These are phyloP conservation scores for Sextonia rubra DNA, from an alignment of 164 flowering plant genomes.

Conservation along the genomic window DNA sequence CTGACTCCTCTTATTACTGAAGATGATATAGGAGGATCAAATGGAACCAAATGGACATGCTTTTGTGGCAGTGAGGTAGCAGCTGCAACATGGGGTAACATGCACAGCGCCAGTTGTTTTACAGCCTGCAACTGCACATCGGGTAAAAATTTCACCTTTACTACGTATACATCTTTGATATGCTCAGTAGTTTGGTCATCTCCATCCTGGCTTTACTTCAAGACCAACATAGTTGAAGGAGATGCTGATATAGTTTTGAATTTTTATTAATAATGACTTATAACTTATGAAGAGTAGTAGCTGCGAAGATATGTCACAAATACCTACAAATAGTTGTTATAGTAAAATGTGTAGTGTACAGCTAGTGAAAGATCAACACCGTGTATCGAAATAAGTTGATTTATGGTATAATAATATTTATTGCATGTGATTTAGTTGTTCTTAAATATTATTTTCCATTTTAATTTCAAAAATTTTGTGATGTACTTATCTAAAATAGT, in stretches of 20 bases:
- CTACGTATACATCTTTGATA: background rate
- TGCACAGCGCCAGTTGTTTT: conserved; percentile 52
- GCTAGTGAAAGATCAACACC: no score
- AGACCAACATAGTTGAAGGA: background rate
- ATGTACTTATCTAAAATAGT: no score
- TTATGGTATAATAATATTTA: no score
- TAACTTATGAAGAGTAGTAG: background rate
- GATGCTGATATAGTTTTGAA: background rate
- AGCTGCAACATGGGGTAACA: conserved; percentile 36
- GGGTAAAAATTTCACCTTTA: conserved; percentile 34
- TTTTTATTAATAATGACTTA: background rate
- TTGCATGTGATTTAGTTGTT: no score
- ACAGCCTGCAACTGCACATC: conserved; percentile 77
- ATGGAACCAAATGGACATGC: conserved; percentile 59
- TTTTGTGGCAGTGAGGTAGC: conserved; percentile 50
- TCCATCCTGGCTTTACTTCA: background rate
- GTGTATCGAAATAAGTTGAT: no score
- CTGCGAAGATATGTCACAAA: background rate
- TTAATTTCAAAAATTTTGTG: no score
- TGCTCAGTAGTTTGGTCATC: background rate
- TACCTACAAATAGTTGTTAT: background rate
- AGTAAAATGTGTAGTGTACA: no score
- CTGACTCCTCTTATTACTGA: background rate
- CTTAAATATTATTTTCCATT: no score
- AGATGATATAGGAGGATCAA: conserved; percentile 17